Conservation (phyloP, 1,284 basidiomycete genomes). For the Cryptococcus sp. region DNA sequence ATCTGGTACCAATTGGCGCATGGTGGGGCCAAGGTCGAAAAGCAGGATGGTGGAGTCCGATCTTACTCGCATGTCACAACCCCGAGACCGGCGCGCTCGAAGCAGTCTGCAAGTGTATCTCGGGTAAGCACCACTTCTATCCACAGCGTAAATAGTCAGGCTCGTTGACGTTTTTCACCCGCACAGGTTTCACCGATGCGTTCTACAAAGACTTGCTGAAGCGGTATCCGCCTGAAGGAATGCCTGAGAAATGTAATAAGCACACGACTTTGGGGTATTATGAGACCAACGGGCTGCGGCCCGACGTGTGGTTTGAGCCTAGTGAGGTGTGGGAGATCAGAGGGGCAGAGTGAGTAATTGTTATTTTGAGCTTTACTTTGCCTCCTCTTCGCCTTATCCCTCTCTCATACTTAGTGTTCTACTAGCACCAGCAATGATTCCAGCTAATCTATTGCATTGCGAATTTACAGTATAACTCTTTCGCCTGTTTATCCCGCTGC, state of each 20-base stretch:
- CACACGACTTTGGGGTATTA: constrained; percentile 62
- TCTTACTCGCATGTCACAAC: constrained; percentile 81
- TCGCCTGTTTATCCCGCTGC: constrained; percentile 87
- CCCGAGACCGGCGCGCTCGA: constrained; percentile 67
- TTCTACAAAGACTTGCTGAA: constrained; percentile 77
- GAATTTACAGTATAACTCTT: constrained; percentile 67
- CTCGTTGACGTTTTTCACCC: constrained; percentile 4
- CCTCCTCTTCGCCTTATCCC: neutral
- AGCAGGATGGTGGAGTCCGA: constrained; percentile 88
- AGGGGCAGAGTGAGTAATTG: constrained; percentile 70
- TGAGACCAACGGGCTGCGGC: constrained; percentile 72
- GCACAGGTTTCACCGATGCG: constrained; percentile 77
- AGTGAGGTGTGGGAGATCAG: constrained; percentile 88
- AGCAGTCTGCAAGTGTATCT: constrained; percentile 77
- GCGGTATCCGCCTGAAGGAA: constrained; percentile 62
- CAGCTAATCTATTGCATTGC: neutral
- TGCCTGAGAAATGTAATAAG: constrained; percentile 65
- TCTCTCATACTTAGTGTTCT: too few relatives aligned
- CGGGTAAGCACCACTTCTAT: constrained; percentile 15
- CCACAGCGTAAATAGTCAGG: neutral
- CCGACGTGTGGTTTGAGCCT: constrained; percentile 82
- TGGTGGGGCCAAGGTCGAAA: constrained; percentile 95
- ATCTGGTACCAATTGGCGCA: constrained; percentile 72
- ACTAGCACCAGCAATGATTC: neutral
- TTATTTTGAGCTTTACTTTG: neutral